These are phyloP conservation scores for Ananas comosus DNA, from an alignment of 176 grass and related monocot species.

Conservation along the genomic window DNA sequence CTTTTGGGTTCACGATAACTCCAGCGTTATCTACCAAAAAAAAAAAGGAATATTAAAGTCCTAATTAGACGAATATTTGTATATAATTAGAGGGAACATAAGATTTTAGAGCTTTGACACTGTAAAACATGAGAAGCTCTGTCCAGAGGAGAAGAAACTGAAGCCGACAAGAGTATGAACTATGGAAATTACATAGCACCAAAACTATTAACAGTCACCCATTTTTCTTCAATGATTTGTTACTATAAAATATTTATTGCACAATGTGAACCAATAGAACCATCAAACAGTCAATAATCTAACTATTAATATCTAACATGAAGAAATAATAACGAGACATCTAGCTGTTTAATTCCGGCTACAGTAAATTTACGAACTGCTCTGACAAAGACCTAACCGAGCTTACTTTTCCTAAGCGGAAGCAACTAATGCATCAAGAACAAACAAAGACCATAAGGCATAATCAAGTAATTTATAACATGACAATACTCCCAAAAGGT, in stretches of 20 bases:
- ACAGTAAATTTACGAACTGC: constrained; percentile 19
- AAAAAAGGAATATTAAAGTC: neutral
- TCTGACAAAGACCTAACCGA: constrained; percentile 16
- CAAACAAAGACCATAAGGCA: neutral
- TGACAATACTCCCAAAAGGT: neutral
- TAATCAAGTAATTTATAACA: neutral
- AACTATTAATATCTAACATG: constrained; percentile 28
- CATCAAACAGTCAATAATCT: constrained; percentile 1
- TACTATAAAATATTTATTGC: neutral
- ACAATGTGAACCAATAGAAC: neutral
- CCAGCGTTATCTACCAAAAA: constrained; percentile 44
- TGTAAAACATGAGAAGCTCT: neutral
- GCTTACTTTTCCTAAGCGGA: constrained; percentile 8
- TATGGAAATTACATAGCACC: neutral
- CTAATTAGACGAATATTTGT: neutral
- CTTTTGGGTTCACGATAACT: constrained; percentile 60
- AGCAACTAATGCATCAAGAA: constrained; percentile 7
- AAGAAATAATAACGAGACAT: constrained; percentile 10
- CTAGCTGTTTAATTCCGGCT: constrained; percentile 30
- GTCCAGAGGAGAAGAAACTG: neutral
- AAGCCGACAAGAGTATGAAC: neutral
- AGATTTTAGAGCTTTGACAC: neutral
- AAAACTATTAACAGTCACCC: neutral
- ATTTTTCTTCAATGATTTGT: neutral
- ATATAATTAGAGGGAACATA: neutral